These are phyloP conservation scores for Lactifluus echinatus DNA, from an alignment of 768 basidiomycete genomes.

Conservation along the genomic window DNA sequence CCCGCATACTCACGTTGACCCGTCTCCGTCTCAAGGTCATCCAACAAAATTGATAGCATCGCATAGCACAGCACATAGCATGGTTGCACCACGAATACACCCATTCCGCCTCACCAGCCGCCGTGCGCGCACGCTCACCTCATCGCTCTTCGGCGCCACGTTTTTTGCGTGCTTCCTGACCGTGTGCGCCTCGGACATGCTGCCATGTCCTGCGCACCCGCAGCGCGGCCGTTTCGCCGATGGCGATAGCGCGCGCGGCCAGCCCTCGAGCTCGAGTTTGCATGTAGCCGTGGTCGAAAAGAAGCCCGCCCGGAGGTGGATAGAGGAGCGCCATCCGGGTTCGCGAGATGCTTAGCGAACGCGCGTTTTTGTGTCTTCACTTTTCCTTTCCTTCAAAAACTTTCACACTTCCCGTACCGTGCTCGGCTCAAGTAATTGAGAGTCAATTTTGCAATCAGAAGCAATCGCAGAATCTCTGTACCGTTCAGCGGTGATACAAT, in stretches of 20 bases:
- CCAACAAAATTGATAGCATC: too few relatives aligned
- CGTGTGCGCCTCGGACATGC: slow-evolving; percentile 67
- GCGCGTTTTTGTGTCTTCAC: too few relatives aligned
- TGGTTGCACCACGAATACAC: slow-evolving; percentile 44
- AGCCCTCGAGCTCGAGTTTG: slow-evolving; percentile 24
- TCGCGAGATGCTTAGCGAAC: not conserved
- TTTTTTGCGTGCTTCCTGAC: slow-evolving; percentile 72
- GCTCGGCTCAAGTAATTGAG: not conserved
- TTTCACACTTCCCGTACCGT: not conserved
- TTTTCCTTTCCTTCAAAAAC: not conserved
- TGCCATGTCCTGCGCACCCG: slow-evolving; percentile 72
- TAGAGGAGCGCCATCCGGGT: slow-evolving; percentile 52
- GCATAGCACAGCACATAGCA: too few relatives aligned
- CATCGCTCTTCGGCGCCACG: slow-evolving; percentile 73
- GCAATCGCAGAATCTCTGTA: not conserved
- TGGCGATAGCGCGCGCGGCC: slow-evolving; percentile 27
- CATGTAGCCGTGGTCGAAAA: slow-evolving; percentile 43
- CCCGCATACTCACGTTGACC: not conserved
- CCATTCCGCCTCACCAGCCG: slow-evolving; percentile 42
- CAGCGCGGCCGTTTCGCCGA: slow-evolving; percentile 54
- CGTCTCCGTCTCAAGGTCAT: not conserved
- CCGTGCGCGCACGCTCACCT: slow-evolving; percentile 63
- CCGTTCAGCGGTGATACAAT: not conserved
- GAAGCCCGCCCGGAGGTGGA: slow-evolving; percentile 69
- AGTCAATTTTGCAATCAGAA: not conserved